Evolutionary conservation across 768 basidiomycete genomes (phyloP), one percentile per base, ranked within the genome.

Genomic region (Phallus indusiatus): DNA sequence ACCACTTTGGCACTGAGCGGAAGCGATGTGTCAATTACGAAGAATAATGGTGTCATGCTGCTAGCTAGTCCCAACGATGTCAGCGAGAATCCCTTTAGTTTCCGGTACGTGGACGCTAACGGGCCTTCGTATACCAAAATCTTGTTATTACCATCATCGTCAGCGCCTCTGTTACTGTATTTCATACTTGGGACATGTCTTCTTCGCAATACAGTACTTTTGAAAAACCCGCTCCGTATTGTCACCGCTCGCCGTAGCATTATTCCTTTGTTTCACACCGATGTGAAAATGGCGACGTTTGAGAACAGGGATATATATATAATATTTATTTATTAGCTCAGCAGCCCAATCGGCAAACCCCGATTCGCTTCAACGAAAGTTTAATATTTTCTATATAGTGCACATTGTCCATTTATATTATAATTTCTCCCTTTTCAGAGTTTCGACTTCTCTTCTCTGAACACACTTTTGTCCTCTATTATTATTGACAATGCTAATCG

Each of bases 1-100:
- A 81, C 82, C 22, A 81, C 66, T 20, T 90, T 82, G 0, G 86
- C 92, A 17, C 78, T 75, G 46, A 79, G 65, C 0, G 92, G 90
- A 7, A 94, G 78, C 21, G 79, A 79, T 5, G 90, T 86, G 61
- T 93, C 90, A 64, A 94, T 76, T 55, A 89, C 67, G 70, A 94
- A 87, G 61, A 94, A 81, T 72, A 94, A 83, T 1, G 92, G 92
- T 1, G 87, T 76, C 64, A 94, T 74, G 4, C 81, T 76, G 60
- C 76, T 71, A 10, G 88, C 85, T 53, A 90, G 77, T 1, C 77
- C 77, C 51, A 94, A 78, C 0, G 91, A 91, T 21, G 84, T 81
- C 0, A 94, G 73, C 12, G 90, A 93, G 74, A 94, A 91, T 9
- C 90, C 70, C 69, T 94, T 93, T 58, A 93, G 78, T 21, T 81